Base-by-base conservation (phyloP, 2,329 filamentous ascomycete species). In the Thelonectria rubi region DNA sequence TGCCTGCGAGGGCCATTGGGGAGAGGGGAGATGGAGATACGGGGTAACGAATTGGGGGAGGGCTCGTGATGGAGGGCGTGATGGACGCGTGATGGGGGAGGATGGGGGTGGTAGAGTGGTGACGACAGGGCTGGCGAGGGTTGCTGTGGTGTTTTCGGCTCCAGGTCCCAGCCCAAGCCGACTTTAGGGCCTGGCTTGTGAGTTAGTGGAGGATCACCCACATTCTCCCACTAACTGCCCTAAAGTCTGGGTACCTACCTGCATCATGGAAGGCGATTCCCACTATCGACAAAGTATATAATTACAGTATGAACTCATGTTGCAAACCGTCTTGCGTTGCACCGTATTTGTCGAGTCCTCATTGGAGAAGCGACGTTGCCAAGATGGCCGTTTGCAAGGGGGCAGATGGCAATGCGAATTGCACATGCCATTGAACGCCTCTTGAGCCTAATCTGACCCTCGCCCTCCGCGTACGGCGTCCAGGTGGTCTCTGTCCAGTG, bases 1-100 rank as follows among this genome's bases (percentile, higher is more conserved):
- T 84, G 58, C 82, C 81, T 43, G 70, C 70, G 57, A 86, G 71
- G 21, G 72, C 59, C 69, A 75, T 72, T 59, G 59, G n/a, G 18
- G 12, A 46, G 18, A 1, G 42, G 21, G 9, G 12, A 18, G 15
- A 14, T 2, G n/a, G 14, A 47, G 11, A 24, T 14, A n/a, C 21
- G 45, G 20, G 21, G 21, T 21, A 9, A 24, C 30, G 42, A 11
- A 47, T 20, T 15, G 17, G 50, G 49, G 18, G n/a, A 34, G 37
- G 45, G 46, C 30, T 49, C 37, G 49, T 51, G 45, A 54, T 58
- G 50, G 37, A 21, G 32, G 15, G 34, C 39, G 54, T 56, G 54
- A 48, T 37, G 56, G 40, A 30, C 20, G 46, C 24, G 34, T 30
- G 46, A 52, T 40, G 34, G 30, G 34, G 34, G 15, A 37, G 21